Evolutionary conservation across 495 filamentous ascomycete species (phyloP), one percentile per base, ranked within the genome.

Genomic region (Lasiosphaeriaceae sp.): DNA sequence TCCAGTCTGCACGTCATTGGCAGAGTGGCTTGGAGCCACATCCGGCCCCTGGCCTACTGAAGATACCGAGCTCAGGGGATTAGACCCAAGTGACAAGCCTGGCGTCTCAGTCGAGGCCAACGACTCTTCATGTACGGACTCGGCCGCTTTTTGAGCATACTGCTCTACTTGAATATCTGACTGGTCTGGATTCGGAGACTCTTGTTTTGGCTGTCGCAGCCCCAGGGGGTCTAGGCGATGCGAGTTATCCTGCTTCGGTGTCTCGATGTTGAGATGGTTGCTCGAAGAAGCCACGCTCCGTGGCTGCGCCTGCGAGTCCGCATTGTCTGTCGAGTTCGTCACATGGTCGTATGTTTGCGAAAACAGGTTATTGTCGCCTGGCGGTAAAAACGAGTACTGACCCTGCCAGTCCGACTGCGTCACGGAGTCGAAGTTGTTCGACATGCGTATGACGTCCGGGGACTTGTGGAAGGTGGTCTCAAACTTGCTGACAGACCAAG

Each of bases 381-480:
- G 71, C 49, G 78, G 77, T 45, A 80, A 74, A 64, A 78, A 83
- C 39, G 79, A 77, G 68, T 81, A 82, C 65, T 78, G 77, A 64
- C 79, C 75, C 65, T 76, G 79, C 80, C 80, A 83, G 74, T 83
- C 79, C 64, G 80, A 75, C 77, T 82, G 79, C 71, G 80, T 77
- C 63, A 77, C 75, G 54, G 74, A 55, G 70, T 78, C 76, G 68
- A 73, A 75, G 67, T 78, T 74, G 76, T 77, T 80, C 77, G 80
- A 82, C 80, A 83, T 83, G 74, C 80, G 80, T 79, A 76, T 70
- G 71, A 71, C 73, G 57, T 75, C 71, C 54, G 76, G 69, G 49
- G 77, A 60, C 63, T 77, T 78, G 55, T 75, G 71, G 66, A 79
- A 80, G 59, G 74, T 62, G 64, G 73, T 75, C 68, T 79, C 77